These are phyloP conservation scores for Escovopsis weberi DNA, from an alignment of 2,329 filamentous ascomycete genomes.

Conservation along the genomic window DNA sequence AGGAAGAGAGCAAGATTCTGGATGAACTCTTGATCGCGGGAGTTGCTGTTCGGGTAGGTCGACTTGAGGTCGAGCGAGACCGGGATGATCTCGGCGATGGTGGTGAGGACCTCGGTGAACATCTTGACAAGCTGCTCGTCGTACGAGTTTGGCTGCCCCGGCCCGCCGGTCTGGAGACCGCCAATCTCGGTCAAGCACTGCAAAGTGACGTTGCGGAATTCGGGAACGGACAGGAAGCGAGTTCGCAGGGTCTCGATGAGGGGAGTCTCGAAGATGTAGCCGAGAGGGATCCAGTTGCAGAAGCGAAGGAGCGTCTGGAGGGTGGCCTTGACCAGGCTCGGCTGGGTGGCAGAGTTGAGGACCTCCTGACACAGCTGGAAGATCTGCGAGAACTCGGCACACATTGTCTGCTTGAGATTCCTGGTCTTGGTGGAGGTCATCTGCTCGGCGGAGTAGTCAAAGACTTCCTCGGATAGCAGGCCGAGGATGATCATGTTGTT, in stretches of 20 bases:
- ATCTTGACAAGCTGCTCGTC: constrained; percentile 94
- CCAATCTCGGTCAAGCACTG: constrained; percentile 97
- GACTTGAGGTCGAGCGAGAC: constrained; percentile 78
- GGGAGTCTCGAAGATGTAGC: constrained; percentile 96
- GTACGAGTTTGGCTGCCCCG: constrained; percentile 55
- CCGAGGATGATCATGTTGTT: constrained; percentile 99
- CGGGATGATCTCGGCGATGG: constrained; percentile 82
- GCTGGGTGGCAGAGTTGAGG: constrained; percentile 74
- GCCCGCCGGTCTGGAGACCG: constrained; percentile 69
- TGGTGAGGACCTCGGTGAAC: constrained; percentile 93
- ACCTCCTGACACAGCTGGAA: constrained; percentile 97
- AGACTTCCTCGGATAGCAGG: constrained; percentile 91
- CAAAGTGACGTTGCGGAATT: constrained; percentile 92
- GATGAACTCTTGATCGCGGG: constrained; percentile 91
- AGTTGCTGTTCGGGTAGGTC: constrained; percentile 84
- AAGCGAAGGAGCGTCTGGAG: constrained; percentile 91
- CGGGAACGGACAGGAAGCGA: constrained; percentile 80
- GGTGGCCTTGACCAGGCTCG: constrained; percentile 87
- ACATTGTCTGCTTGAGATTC: constrained; percentile 97
- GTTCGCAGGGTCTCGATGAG: constrained; percentile 90
- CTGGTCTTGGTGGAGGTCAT: constrained; percentile 98
- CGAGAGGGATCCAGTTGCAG: constrained; percentile 96
- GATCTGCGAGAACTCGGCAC: constrained; percentile 94
- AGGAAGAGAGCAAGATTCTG: constrained; percentile 93
- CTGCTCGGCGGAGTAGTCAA: constrained; percentile 95